Evolutionary conservation across 495 filamentous ascomycete species (phyloP), one percentile per base, ranked within the genome.

Genomic region (Neurospora sublineolata): DNA sequence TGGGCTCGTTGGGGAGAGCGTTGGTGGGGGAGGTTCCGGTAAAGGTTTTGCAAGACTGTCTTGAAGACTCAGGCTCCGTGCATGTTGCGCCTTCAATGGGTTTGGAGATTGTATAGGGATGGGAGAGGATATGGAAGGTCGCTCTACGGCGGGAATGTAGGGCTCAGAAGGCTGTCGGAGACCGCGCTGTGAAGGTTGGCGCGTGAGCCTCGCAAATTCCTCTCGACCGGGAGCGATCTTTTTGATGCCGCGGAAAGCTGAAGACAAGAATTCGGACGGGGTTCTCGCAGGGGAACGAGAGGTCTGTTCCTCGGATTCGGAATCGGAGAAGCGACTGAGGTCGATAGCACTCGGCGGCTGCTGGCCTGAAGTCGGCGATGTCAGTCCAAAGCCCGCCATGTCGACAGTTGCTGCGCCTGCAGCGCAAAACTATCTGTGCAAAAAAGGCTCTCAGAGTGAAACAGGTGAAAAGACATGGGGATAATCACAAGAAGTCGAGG

Each of bases 41-140:
- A 86, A 75, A 40, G 85, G 85, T 75, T 87, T 87, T 68, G 82
- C 82, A 69, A 84, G 82, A 76, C 82, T 85, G 69, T 84, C 78
- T 67, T 85, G 82, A 30, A 85, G 77, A 71, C 84, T 87, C 76
- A 83, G 68, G 72, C 81, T 84, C 37, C 83, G 78, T 46, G 76
- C 84, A 87, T 87, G 84, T 71, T 83, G 80, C 27, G 72, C 18
- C 69, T 72, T 71, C 37, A 73, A 73, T 40, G 72, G 75, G n/a
- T 27, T 67, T 11, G 73, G 58, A 36, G 76, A 71, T 68, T 71
- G 75, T 41, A 70, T 23, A 5, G 71, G 70, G 46, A 78, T 72
- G 23, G 79, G 78, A 23, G 79, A 77, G 9, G 80, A 79, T 39
- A 46, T 73, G 37, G 75, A 33, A 23, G 73, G 58, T 42, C 52